A percentile compares a stretch with the other conserved stretches of the same genome.
phyloP scores from a whole-genome alignment of 352 stramenopile genomes.

The Globisporangium cystogenes region DNA sequence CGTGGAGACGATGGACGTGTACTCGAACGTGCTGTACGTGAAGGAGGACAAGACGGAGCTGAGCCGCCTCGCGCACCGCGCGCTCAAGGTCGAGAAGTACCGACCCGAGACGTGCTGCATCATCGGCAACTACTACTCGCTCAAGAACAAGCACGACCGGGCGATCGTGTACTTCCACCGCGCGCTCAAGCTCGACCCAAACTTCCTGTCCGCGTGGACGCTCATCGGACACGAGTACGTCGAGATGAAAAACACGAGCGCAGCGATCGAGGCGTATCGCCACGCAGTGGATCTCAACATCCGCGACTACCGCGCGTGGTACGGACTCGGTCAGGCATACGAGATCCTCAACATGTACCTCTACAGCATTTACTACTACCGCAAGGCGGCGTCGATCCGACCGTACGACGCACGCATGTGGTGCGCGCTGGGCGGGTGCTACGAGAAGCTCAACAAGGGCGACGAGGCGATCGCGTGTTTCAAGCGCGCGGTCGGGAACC shows the following conservation, averaged over 20 bases:
- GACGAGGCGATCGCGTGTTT: slow-evolving; percentile 77
- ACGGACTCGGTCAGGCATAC: slow-evolving; percentile 97
- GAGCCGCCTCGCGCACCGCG: slow-evolving; percentile 87
- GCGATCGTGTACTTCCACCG: slow-evolving; percentile 97
- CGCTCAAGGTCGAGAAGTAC: slow-evolving; percentile 96
- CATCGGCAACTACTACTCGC: slow-evolving; percentile 89
- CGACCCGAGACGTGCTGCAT: slow-evolving; percentile 98
- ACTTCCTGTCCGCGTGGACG: slow-evolving; percentile 96
- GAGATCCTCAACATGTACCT: slow-evolving; percentile 98
- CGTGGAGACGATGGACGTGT: slow-evolving; percentile 81
- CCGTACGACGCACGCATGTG: slow-evolving; percentile 98
- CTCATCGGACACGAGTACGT: slow-evolving; percentile 99
- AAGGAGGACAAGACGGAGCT: slow-evolving; percentile 85
- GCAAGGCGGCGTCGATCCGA: slow-evolving; percentile 93
- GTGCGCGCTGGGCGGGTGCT: slow-evolving; percentile 90
- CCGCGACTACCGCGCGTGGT: slow-evolving; percentile 97
- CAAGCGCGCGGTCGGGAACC: slow-evolving; percentile 63
- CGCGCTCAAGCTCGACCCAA: slow-evolving; percentile 92
- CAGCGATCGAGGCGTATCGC: slow-evolving; percentile 95
- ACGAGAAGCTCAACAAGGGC: slow-evolving; percentile 67
- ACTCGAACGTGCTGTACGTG: slow-evolving; percentile 85
- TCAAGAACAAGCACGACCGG: slow-evolving; percentile 94
- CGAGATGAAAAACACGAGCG: slow-evolving; percentile 97
- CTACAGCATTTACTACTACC: slow-evolving; percentile 99
- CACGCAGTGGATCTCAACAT: slow-evolving; percentile 90